phyloP scores from a whole-genome alignment of 768 basidiomycete genomes.

The Trametes villosa region DNA sequence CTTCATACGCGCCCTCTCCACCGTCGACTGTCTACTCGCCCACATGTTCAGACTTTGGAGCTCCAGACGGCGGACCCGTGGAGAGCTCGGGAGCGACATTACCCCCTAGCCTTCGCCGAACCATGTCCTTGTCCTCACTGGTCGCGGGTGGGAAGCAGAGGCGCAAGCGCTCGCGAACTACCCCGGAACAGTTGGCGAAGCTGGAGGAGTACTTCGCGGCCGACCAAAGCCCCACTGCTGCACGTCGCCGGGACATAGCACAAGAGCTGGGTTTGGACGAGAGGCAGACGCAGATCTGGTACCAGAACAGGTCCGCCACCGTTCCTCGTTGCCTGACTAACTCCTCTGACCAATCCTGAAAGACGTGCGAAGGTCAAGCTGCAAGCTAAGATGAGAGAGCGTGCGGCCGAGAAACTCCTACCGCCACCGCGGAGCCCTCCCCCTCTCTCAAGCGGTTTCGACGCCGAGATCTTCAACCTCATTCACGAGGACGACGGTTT shows the following conservation, averaged over 20 bases:
- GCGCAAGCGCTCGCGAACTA: conserved; percentile 64
- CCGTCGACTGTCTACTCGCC: conserved; percentile 13
- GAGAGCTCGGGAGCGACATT: neutral
- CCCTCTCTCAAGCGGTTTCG: conserved; percentile 52
- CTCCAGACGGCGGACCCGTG: neutral
- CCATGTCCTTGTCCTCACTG: conserved; percentile 17
- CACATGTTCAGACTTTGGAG: conserved; percentile 3
- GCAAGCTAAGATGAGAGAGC: conserved; percentile 51
- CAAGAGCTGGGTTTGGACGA: conserved; percentile 80
- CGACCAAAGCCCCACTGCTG: conserved; percentile 75
- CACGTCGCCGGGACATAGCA: conserved; percentile 73
- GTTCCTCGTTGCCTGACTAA: conserved; percentile 8
- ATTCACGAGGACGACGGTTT: conserved; percentile 80
- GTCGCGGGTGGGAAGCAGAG: conserved; percentile 52
- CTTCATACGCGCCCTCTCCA: conserved; percentile 12
- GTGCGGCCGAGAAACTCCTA: conserved; percentile 35
- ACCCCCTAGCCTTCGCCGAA: conserved; percentile 7
- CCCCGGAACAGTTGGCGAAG: conserved; percentile 77
- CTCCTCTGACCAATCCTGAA: neutral
- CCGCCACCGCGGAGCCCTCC: conserved; percentile 55
- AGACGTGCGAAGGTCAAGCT: conserved; percentile 86
- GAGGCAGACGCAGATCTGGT: conserved; percentile 90
- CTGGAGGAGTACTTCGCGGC: conserved; percentile 70
- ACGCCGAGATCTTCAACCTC: conserved; percentile 63
- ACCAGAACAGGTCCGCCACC: conserved; percentile 72